phyloP scores from a whole-genome alignment of 768 basidiomycete genomes.

The Panus rudis region DNA sequence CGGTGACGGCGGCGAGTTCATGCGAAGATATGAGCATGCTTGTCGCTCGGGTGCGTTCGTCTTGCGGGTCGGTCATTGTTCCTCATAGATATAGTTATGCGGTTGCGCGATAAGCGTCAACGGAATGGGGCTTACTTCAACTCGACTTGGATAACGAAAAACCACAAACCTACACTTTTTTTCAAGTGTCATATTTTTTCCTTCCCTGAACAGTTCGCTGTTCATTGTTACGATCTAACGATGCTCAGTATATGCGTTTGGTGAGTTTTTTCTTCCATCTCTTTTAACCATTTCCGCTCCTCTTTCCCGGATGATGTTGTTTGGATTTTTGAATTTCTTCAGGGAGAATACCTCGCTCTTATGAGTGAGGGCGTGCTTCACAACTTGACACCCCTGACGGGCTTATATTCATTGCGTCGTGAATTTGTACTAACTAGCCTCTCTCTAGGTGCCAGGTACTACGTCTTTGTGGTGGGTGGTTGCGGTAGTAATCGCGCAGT shows the following conservation, averaged over 20 bases:
- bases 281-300: slow-evolving; percentile 4
- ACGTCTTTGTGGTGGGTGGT: too few species aligned
- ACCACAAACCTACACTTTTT: slow-evolving; percentile 9
- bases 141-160: too few species aligned
- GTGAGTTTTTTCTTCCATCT: slow-evolving; percentile 5
- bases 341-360: slow-evolving; percentile 65
- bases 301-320: slow-evolving; percentile 44
- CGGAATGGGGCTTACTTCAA: slow-evolving; percentile 92
- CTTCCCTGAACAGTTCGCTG: slow-evolving; percentile 42
- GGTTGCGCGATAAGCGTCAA: slow-evolving; percentile 62
- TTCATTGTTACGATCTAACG: slow-evolving; percentile 22
- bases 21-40: slow-evolving; percentile 76
- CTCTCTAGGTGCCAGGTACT: too few species aligned
- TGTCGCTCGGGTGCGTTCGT: slow-evolving; percentile 36
- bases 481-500: too few species aligned
- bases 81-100: slow-evolving; percentile 89
- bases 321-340: slow-evolving; percentile 92
- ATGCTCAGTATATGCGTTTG: slow-evolving; percentile 2
- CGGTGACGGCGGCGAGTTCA: slow-evolving; percentile 37
- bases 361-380: slow-evolving; percentile 61
- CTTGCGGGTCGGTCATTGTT: slow-evolving; percentile 46
- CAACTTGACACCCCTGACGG: slow-evolving; percentile 55
- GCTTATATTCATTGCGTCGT: too few species aligned
- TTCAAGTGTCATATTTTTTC: slow-evolving; percentile 49
- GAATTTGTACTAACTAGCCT: too few species aligned